Base-by-base conservation (phyloP, 352 stramenopile species). In the Pythium dissimile region DNA sequence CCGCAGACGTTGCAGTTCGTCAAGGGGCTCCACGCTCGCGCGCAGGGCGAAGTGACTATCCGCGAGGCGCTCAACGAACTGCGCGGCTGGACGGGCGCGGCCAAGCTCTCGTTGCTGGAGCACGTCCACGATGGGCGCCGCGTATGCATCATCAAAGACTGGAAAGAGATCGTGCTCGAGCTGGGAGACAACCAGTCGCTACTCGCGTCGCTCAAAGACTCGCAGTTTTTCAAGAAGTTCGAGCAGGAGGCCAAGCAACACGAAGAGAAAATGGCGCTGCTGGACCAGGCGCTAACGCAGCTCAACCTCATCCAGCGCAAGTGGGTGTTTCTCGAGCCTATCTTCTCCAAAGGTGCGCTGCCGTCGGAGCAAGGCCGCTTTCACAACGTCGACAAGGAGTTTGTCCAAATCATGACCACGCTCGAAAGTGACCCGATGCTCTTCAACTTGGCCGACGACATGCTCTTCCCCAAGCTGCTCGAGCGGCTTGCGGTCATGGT, bases 261-360 rank as follows among this genome's bases (percentile, higher is more conserved):
- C 64, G 90, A 98, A 60, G 77, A 75, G 20, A 96, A 97, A 56
- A 94, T 98, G 75, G 73, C 74, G 8, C 53, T 88, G 12, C 63
- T 98, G 0, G 88, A 97, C 52, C 73, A 94, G 26, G 81, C 77
- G 15, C 52, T 97, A 0, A 75, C 72, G 8, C 77, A 93, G 50
- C 70, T 98, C 24, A 97, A 97, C 62, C 43, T 87, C 8, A 95
- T 98, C 35, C 95, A 98, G 71, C 82, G 95, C 41, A 97, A 97
- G 65, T 98, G 95, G 95, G 82, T 98, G 27, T 98, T 98, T 60
- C 80, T 98, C 13, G 95, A 98, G 50, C 94, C 95, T 2, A 98
- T 98, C 54, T 98, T 99, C 66, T 86, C 77, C 3, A 94, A 95
- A 55, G 92, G 94, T n/a, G 88, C 92, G 2, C 73, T 98, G 15